Base-by-base conservation (phyloP, 1,284 basidiomycete genomes). In the Cryptococcus floricola region DNA sequence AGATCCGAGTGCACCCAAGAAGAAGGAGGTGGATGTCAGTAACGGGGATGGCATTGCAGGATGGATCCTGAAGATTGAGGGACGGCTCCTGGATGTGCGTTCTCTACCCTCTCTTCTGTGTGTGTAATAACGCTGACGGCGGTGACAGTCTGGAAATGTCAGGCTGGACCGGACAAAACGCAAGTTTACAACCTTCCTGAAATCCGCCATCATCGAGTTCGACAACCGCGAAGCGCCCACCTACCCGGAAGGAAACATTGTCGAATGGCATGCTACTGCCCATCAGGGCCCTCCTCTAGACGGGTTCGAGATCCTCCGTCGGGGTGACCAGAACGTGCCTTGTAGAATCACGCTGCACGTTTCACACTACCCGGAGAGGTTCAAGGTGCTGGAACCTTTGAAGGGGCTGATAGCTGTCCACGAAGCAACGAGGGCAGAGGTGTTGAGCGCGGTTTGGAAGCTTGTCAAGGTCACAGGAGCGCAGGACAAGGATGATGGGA, bases 51-150 rank as follows among this genome's bases (percentile, higher is more conserved):
- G 88, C 2, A 86, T 95, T 18, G 90, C 94, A 1, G 89, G 91
- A 0, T 98, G 92, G 92, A 84, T 87, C 41, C 80, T 97, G 56
- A 87, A 85, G 70, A 84, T 97, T 55, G 93, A 97, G 66, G 94
- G 94, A 0, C 82, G 93, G 51, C 71, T 98, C 56, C 80, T 97
- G 3, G 81, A 82, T 58, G 77, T 78, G 53, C 69, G 76, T 67
- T 34, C 14, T 27, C 16, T 23, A 23, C 23, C 46, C 38, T 53
- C 12, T 25, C 2, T 34, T 14, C 18, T 37, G 2, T 23, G 18
- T 3, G 7, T n/a, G 2, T 23, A 19, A 16, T 25, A 31, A 27
- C 16, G 2, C 23, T 31, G 10, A 44, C 31, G 31, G n/a, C 12
- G 41, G 18, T n/a, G 10, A 23, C 14, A 76, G 74, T 68, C 65